Base-by-base conservation (phyloP, 1,284 basidiomycete genomes). In the Sporisorium graminicola region DNA sequence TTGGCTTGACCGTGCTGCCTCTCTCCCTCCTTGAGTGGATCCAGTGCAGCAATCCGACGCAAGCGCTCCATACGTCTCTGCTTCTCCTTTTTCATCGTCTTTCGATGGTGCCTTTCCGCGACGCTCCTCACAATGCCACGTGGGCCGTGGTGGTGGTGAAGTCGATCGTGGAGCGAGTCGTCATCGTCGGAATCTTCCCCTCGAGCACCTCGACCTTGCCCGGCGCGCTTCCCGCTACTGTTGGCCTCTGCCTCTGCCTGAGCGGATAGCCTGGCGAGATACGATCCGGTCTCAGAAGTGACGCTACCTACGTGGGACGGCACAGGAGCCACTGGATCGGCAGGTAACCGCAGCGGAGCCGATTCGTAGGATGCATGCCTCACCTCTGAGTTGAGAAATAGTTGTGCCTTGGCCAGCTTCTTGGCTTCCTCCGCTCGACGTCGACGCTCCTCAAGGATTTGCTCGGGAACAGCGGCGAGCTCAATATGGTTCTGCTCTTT, bases 21-120 rank as follows among this genome's bases (percentile, higher is more conserved):
- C n/a, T 64, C 55, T 7, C 40, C 60, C 22, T 75, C 67, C 29
- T 71, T 59, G 16, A 75, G 58, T 10, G 73, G 73, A 27, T 75
- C 65, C 13, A 75, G 68, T 12, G 73, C 73, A 9, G 73, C 73
- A 18, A 75, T 75, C 0, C 74, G 54, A 12, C 64, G 27, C 62
- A 77, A 37, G 1, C 74, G 49, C 13, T 68, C 65, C 20, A 58
- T 49, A 0, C 74, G 58, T 27, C 74, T 47, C 14, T 47, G 31
- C 43, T 63, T 65, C 20, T 72, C 70, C 5, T 57, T 46, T 44
- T 65, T 67, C 37, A 69, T 54, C 16, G 50, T 57, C 20, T 69
- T 69, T 20, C 55, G 44, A 24, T 67, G 74, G 29, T 77, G 74
- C 26, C 40, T 55, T 29, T 69, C 62, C 0, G 63, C 74, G 20